Evolutionary conservation across 2,329 filamentous ascomycete species (phyloP).

Genomic region (Ophiocordyceps camponoti-saundersi): DNA sequence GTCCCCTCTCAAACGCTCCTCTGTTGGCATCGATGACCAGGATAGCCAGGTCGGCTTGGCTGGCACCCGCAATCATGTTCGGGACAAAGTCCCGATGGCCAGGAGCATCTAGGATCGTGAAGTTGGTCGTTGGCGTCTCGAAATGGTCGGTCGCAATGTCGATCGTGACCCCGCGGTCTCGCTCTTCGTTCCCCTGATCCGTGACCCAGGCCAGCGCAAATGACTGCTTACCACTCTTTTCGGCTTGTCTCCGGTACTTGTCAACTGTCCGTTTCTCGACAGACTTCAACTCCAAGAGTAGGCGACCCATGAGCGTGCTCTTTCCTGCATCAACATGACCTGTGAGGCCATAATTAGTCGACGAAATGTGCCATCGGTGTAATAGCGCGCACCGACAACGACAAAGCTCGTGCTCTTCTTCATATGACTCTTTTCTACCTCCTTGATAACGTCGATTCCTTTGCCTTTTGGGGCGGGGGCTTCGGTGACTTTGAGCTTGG

Average conservation of each 20-base stretch:
- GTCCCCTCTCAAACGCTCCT: constrained; percentile 82
- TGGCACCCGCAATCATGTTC: constrained; percentile 96
- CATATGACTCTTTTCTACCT: constrained; percentile 56
- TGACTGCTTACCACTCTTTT: constrained; percentile 82
- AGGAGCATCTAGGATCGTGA: constrained; percentile 90
- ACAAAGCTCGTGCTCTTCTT: constrained; percentile 84
- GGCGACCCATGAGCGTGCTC: constrained; percentile 91
- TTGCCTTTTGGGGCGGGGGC: constrained; percentile 48
- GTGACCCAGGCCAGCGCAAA: constrained; percentile 96
- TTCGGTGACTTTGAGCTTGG: constrained; percentile 27
- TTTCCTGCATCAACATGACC: constrained; percentile 97
- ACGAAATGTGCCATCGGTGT: neutral
- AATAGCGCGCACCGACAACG: constrained; percentile 55
- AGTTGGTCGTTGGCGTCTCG: constrained; percentile 69
- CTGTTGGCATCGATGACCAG: constrained; percentile 83
- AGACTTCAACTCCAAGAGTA: constrained; percentile 75
- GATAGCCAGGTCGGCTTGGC: constrained; percentile 89
- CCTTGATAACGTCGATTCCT: constrained; percentile 68
- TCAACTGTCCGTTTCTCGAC: constrained; percentile 80
- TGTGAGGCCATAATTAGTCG: constrained; percentile 13
- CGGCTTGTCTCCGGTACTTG: constrained; percentile 73
- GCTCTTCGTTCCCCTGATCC: constrained; percentile 80
- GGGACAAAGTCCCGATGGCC: constrained; percentile 93
- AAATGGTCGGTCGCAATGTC: constrained; percentile 94
- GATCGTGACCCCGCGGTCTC: constrained; percentile 81